A percentile compares a stretch with the other conserved stretches of the same genome.
These are phyloP conservation scores for Gautieria morchelliformis DNA, from an alignment of 768 basidiomycete genomes.

Conservation along the genomic window DNA sequence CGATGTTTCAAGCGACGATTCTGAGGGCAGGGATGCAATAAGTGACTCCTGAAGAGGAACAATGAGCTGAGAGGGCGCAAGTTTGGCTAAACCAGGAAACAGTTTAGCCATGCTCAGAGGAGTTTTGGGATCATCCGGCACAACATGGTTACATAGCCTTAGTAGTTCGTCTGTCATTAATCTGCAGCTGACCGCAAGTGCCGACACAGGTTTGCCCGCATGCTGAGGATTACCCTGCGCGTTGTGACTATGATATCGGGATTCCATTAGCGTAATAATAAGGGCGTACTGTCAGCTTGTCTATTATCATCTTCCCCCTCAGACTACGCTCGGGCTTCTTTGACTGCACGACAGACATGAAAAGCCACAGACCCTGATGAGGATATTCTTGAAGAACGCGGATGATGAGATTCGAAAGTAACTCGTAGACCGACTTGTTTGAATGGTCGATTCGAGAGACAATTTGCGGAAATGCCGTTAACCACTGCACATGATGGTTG, in stretches of 20 bases:
- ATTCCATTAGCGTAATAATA: not conserved
- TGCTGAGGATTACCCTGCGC: conserved; percentile 38
- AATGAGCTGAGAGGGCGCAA: conserved; percentile 62
- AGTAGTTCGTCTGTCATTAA: conserved; percentile 65
- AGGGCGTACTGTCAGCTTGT: conserved; percentile 44
- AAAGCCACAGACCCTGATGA: conserved; percentile 88
- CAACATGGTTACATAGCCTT: conserved; percentile 47
- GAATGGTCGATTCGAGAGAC: conserved; percentile 84
- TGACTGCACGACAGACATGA: conserved; percentile 81
- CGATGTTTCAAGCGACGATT: conserved; percentile 44
- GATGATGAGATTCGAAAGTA: conserved; percentile 58
- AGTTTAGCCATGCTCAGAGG: conserved; percentile 42
- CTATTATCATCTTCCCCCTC: conserved; percentile 51
- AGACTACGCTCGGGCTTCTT: conserved; percentile 49
- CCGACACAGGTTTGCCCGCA: conserved; percentile 30
- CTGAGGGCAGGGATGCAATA: conserved; percentile 78
- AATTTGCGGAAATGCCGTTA: conserved; percentile 92
- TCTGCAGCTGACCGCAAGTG: conserved; percentile 43
- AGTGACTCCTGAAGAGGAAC: conserved; percentile 91
- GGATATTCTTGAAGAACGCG: conserved; percentile 76
- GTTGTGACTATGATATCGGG: not conserved
- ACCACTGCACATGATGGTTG: conserved; percentile 53
- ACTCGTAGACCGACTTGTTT: conserved; percentile 47
- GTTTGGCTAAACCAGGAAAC: conserved; percentile 42
- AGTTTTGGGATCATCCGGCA: conserved; percentile 27